These are phyloP conservation scores for Salmacisia buchloeana DNA, from an alignment of 1,284 basidiomycete genomes.

Conservation along the genomic window DNA sequence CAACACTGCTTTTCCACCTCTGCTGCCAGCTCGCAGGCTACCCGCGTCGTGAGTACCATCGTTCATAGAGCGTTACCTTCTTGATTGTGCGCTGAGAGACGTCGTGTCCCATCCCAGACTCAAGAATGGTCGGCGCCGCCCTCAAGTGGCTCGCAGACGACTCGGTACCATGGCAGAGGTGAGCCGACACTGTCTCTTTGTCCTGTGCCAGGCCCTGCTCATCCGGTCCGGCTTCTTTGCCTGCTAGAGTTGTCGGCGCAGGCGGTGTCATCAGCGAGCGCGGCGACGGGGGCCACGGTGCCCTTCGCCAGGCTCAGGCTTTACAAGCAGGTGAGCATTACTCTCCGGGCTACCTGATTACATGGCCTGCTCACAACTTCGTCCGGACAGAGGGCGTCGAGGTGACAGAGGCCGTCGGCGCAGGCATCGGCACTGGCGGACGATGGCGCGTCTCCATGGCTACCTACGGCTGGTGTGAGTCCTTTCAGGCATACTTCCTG, in stretches of 20 bases:
- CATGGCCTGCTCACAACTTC: background rate
- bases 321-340: slow-evolving; percentile 18
- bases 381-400: slow-evolving; percentile 27
- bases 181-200: slow-evolving; percentile 13
- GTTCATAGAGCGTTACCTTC: background rate
- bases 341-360: too few species aligned
- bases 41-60: slow-evolving; percentile 19
- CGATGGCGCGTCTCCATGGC: slow-evolving; percentile 1
- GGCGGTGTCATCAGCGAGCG: slow-evolving; percentile 42
- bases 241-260: slow-evolving; percentile 36
- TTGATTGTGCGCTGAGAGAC: background rate
- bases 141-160: slow-evolving; percentile 22
- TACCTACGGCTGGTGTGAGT: slow-evolving; percentile 9
- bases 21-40: slow-evolving; percentile 28
- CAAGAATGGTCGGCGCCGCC: slow-evolving; percentile 41
- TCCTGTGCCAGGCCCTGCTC: slow-evolving; percentile 31
- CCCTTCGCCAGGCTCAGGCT: slow-evolving; percentile 32
- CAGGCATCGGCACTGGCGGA: slow-evolving; percentile 17
- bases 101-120: slow-evolving; percentile 16
- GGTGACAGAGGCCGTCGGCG: slow-evolving; percentile 23
- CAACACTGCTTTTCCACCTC: background rate
- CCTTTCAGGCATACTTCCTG: background rate
- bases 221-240: slow-evolving; percentile 19
- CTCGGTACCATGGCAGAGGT: slow-evolving; percentile 3
- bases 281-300: slow-evolving; percentile 44